phyloP scores from a whole-genome alignment of 1,139 yeast species.

The Geotrichum australiense region DNA sequence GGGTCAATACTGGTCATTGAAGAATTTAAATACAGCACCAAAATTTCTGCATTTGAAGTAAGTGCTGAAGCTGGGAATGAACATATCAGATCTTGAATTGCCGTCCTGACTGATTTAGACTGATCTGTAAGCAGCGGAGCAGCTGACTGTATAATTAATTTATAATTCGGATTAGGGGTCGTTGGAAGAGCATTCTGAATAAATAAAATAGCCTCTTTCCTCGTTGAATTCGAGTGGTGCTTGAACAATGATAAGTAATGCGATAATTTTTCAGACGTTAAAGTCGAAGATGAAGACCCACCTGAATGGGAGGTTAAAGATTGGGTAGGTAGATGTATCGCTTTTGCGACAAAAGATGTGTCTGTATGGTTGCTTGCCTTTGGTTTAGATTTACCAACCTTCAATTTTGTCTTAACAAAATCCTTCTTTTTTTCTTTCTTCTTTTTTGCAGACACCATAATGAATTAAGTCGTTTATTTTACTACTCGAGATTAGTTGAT shows the following conservation, averaged over 20 bases:
- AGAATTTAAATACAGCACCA: slow-evolving; percentile 73
- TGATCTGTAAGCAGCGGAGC: slow-evolving; percentile 57
- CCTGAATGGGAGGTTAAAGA: slow-evolving; percentile 22
- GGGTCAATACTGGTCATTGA: slow-evolving; percentile 92
- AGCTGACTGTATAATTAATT: slow-evolving; percentile 49
- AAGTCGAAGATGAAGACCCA: slow-evolving; percentile 18
- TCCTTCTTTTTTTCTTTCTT: slow-evolving; percentile 66
- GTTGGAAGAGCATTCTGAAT: slow-evolving; percentile 18
- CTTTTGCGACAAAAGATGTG: slow-evolving; percentile 73
- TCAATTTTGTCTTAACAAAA: slow-evolving; percentile 60
- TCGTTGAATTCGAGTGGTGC: slow-evolving; percentile 68
- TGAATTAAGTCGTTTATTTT: not conserved
- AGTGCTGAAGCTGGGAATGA: slow-evolving; percentile 37
- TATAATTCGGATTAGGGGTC: slow-evolving; percentile 44
- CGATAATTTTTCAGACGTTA: slow-evolving; percentile 36
- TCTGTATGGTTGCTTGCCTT: slow-evolving; percentile 73
- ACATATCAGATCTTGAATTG: slow-evolving; percentile 47
- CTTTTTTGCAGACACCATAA: slow-evolving; percentile 39
- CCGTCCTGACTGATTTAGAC: slow-evolving; percentile 56
- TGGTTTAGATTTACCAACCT: slow-evolving; percentile 77
- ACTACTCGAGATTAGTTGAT: too few species aligned
- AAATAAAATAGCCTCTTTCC: slow-evolving; percentile 60
- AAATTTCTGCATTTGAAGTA: slow-evolving; percentile 60
- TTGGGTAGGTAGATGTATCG: slow-evolving; percentile 33
- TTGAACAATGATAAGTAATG: slow-evolving; percentile 52